Conservation (phyloP, 345 rosid species). For the Gossypium herbaceum region DNA sequence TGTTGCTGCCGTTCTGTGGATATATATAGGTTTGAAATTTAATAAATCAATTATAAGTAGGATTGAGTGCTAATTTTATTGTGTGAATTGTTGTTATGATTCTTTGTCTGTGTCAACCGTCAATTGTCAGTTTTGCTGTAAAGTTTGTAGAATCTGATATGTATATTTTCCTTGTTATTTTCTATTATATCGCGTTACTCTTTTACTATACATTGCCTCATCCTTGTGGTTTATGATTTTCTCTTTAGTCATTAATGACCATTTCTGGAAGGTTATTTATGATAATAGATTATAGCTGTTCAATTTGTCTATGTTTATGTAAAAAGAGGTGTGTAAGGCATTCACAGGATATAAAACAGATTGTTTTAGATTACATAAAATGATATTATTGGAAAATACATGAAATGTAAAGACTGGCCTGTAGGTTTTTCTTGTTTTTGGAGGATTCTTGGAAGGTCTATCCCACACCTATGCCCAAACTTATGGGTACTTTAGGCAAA, state of each 20-base stretch:
- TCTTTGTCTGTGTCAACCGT: neutral
- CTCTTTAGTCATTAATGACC: neutral
- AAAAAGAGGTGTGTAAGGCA: neutral
- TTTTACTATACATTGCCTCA: neutral
- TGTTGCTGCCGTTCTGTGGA: slow-evolving; percentile 22
- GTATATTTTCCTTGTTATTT: neutral
- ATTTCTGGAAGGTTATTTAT: neutral
- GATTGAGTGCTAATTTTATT: neutral
- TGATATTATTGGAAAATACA: neutral
- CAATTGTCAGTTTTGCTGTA: neutral
- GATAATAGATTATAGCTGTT: neutral
- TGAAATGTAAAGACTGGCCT: neutral
- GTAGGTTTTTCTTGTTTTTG: neutral
- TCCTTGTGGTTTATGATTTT: neutral
- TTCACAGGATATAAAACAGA: neutral
- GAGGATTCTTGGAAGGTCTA: too few relatives aligned
- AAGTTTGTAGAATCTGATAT: neutral
- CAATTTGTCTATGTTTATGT: neutral
- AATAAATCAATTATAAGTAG: neutral
- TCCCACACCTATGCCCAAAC: too few relatives aligned
- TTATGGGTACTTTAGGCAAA: too few relatives aligned
- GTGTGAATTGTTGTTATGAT: neutral
- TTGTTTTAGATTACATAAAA: neutral
- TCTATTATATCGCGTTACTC: neutral
- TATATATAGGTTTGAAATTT: neutral